Evolutionary conservation across 2,329 filamentous ascomycete genomes (phyloP).

Genomic region (Bipolaris cookei): DNA sequence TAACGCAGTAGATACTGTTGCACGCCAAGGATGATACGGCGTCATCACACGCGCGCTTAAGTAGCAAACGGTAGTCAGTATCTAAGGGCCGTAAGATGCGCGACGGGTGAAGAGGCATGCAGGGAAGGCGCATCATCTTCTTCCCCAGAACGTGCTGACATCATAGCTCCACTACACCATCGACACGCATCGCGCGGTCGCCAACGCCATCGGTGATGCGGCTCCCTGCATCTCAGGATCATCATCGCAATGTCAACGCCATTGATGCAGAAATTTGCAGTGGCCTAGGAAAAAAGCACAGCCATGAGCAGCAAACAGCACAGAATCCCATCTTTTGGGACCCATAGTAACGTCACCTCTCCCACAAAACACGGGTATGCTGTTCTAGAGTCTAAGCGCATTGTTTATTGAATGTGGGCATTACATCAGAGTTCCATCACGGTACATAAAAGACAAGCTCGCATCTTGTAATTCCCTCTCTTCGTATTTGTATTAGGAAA

Average conservation of each 20-base stretch:
- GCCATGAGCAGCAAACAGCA: not conserved
- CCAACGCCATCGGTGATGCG: constrained; percentile 14
- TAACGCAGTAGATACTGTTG: too few relatives aligned
- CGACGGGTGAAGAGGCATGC: too few relatives aligned
- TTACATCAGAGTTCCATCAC: constrained; percentile 16
- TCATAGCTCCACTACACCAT: constrained; percentile 16
- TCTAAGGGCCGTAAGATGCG: too few relatives aligned
- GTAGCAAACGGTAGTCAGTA: too few relatives aligned
- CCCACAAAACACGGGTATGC: not conserved
- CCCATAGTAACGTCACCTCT: constrained; percentile 11
- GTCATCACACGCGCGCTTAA: too few relatives aligned
- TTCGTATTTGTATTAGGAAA: not conserved
- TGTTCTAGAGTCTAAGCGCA: not conserved
- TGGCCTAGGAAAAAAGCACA: constrained; percentile 2
- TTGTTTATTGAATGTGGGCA: not conserved
- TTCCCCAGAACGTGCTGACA: constrained; percentile 13
- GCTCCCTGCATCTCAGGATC: constrained; percentile 13
- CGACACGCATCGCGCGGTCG: constrained; percentile 10
- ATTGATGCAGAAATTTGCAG: constrained; percentile 12
- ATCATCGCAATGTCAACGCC: constrained; percentile 8
- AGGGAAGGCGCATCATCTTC: not conserved
- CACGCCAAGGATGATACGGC: too few relatives aligned
- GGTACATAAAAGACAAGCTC: not conserved
- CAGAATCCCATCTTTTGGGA: not conserved
- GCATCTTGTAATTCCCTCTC: not conserved